A percentile compares a stretch with the other conserved stretches of the same genome.
phyloP scores from a whole-genome alignment of 805 yeast species.

The Saturnispora dispora region DNA sequence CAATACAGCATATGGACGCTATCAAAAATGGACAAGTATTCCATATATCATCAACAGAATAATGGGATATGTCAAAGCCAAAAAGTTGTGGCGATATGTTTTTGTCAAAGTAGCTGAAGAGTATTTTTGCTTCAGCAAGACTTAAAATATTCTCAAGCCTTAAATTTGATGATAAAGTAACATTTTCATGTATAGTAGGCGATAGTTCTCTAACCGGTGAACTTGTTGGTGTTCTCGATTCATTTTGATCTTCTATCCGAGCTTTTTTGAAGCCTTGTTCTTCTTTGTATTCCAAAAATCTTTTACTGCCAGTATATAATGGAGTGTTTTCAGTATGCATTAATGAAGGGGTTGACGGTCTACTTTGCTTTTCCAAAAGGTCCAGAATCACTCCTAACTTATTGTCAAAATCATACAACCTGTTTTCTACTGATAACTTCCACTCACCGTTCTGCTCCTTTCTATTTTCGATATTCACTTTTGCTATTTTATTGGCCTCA shows the following conservation, averaged over 20 bases:
- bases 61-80: slow-evolving; percentile 50
- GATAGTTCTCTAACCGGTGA: neutral
- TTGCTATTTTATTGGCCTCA: neutral
- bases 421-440: slow-evolving; percentile 31
- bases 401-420: slow-evolving; percentile 32
- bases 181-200: neutral
- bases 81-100: slow-evolving; percentile 55
- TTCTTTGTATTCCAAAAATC: neutral
- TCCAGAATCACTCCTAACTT: slow-evolving; percentile 31
- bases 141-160: slow-evolving; percentile 17
- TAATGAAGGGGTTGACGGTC: neutral
- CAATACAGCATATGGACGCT: slow-evolving; percentile 51
- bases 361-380: slow-evolving; percentile 24
- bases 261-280: neutral
- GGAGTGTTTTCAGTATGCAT: neutral
- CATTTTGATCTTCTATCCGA: neutral
- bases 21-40: slow-evolving; percentile 46
- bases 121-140: slow-evolving; percentile 31
- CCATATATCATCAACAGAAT: slow-evolving; percentile 44
- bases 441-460: slow-evolving; percentile 15
- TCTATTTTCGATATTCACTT: neutral
- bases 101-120: slow-evolving; percentile 43
- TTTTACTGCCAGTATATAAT: neutral
- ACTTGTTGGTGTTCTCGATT: neutral
- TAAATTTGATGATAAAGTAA: neutral